Base-by-base conservation (phyloP, 306 rosid species). In the Cotoneaster glaucophyllus region DNA sequence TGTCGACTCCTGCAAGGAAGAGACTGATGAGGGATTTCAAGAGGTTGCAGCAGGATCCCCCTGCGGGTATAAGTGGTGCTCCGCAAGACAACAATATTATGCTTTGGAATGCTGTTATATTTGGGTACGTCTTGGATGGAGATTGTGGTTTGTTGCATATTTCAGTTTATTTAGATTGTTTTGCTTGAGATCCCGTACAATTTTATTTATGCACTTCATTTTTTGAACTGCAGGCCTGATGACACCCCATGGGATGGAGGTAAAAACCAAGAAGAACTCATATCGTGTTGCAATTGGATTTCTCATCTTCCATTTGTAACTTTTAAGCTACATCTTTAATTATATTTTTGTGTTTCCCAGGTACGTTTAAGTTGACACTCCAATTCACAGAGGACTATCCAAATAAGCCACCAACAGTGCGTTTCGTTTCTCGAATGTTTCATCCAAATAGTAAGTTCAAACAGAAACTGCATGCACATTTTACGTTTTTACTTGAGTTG, bases 241-340 rank as follows among this genome's bases (percentile, higher is more conserved):
- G 98, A 94, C 82, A 94, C 97, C 50, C 96, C 96, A 1, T 94
- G 98, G 98, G 98, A 94, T 82, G 98, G 98, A 94, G 98, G 98
- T 90, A 84, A 62, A 69, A 43, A 65, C 54, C 70, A 43, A 77
- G 64, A 14, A 59, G 63, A 48, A 62, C 52, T 75, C 28, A 3
- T 61, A 34, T 86, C 24, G 21, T 58, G 61, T 64, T 78, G 69
- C 63, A 53, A 13, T 39, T 31, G 37, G 53, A 45, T 25, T 31
- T 14, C 56, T 79, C 59, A 37, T 75, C 59, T 37, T 62, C 58
- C 65, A 64, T n/a, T 26, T 37, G 58, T 64, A 59, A 26, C 32
- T 12, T 15, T 58, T 7, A 13, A 80, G 72, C 11, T 69, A 57
- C 53, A 31, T 72, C 72, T 71, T 57, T 59, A 56, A 68, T 39